Base-by-base conservation (phyloP, 805 yeast genomes). In the Saccharomycopsis schoenii region DNA sequence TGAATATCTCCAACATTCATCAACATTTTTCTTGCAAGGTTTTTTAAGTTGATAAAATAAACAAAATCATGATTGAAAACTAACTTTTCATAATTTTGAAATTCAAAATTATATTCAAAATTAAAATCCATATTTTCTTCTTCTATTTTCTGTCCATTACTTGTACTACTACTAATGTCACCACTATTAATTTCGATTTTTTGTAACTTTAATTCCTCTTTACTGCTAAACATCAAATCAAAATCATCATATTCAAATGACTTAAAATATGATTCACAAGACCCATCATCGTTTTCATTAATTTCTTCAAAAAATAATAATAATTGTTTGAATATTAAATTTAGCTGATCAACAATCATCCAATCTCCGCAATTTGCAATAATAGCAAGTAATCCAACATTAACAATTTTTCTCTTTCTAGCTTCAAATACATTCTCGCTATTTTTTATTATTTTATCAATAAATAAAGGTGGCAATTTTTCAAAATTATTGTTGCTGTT, bases 221-320 rank as follows among this genome's bases (percentile, higher is more conserved):
- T 67, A 15, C 67, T 67, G 19, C 68, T 59, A 6, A 65, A 58
- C 24, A 73, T 64, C 15, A 70, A 69, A 55, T 72, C 74, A 41
- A 63, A 66, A 56, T 73, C 76, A 50, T 75, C 77, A 60, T 69
- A 74, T 5, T 74, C 64, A 17, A 73, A 71, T 19, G 78, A 74
- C 15, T 74, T 71, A 65, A 82, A 84, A 64, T 82, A 83, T 29
- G 72, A 75, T 37, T 74, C 78, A 66, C 84, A 79, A 66, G 85
- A 88, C 2, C 89, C 90, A 39, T 71, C 69, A 2, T 67, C 69
- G 11, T 70, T 64, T 68, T 92, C 97, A 61, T 84, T 81, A 14
- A 87, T 77, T 68, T 90, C 96, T 67, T 92, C 97, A 57, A 89
- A 69, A 62, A 86, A 77, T 58, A 79, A 74, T 2, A 77, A 72